A percentile compares a stretch with the other conserved stretches of the same genome.
Conservation (phyloP, 2,329 filamentous ascomycete genomes). For the Sphaerulina populicola region DNA sequence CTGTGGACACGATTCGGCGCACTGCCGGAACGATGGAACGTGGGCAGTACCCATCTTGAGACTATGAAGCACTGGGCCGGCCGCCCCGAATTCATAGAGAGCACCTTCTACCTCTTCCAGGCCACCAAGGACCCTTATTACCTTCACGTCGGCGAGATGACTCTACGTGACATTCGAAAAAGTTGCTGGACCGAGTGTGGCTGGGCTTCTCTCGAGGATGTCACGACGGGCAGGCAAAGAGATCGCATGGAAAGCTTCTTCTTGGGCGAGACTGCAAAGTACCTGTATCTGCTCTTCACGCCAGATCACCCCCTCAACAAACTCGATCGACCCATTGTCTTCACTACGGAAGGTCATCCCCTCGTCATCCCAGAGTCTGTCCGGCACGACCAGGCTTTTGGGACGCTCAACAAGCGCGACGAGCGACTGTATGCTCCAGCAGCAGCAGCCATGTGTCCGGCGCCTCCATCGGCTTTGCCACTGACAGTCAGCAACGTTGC, state of each 20-base stretch:
- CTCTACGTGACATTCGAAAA: slow-evolving; percentile 74
- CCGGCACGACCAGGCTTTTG: background rate
- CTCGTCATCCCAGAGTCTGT: slow-evolving; percentile 55
- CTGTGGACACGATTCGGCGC: slow-evolving; percentile 94
- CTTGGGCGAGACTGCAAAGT: slow-evolving; percentile 90
- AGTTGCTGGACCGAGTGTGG: slow-evolving; percentile 87
- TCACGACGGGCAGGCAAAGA: slow-evolving; percentile 64
- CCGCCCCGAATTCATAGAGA: slow-evolving; percentile 93
- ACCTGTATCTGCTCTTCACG: slow-evolving; percentile 86
- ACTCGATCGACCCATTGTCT: slow-evolving; percentile 79
- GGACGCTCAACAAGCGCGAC: background rate
- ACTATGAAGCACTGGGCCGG: slow-evolving; percentile 90
- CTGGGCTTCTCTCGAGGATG: slow-evolving; percentile 69
- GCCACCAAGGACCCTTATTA: slow-evolving; percentile 95
- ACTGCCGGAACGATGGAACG: slow-evolving; percentile 75
- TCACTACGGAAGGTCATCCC: slow-evolving; percentile 93
- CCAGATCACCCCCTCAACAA: slow-evolving; percentile 77
- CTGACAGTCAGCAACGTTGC: slow-evolving; percentile 73
- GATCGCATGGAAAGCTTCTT: slow-evolving; percentile 99
- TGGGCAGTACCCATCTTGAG: slow-evolving; percentile 67
- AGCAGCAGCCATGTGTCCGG: slow-evolving; percentile 54
- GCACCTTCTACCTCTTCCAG: slow-evolving; percentile 89
- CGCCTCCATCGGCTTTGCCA: slow-evolving; percentile 50
- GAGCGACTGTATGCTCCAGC: slow-evolving; percentile 12
- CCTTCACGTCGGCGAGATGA: slow-evolving; percentile 91